These are phyloP conservation scores for Tricholoma sp. DNA, from an alignment of 768 basidiomycete species.

Conservation along the genomic window DNA sequence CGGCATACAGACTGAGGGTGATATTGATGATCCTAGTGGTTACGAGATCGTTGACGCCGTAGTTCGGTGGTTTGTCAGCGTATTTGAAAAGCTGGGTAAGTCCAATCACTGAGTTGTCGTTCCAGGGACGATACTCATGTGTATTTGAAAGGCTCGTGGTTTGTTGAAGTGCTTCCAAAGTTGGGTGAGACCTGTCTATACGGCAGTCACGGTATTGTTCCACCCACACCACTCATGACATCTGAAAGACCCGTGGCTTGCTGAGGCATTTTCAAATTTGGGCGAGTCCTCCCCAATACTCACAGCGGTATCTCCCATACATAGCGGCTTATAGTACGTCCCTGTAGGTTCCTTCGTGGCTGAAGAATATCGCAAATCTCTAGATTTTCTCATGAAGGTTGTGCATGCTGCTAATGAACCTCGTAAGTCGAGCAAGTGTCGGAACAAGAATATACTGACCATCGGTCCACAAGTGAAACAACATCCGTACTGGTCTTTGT, in stretches of 20 bases:
- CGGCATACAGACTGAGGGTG: neutral
- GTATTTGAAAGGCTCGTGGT: neutral
- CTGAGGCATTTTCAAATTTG: too few species aligned
- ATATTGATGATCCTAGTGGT: too few species aligned
- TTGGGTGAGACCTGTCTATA: neutral
- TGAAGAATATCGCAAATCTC: neutral
- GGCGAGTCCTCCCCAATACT: too few species aligned
- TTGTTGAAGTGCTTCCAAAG: neutral
- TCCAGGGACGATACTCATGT: neutral
- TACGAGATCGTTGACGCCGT: neutral
- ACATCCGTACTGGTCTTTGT: conserved; percentile 11
- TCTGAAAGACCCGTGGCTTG: too few species aligned
- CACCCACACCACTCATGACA: too few species aligned
- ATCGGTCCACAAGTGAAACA: conserved; percentile 7
- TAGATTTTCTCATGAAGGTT: neutral
- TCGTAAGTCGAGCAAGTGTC: conserved; percentile 3
- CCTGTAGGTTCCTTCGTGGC: neutral
- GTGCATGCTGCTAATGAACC: neutral
- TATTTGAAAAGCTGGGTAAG: neutral
- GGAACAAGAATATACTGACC: neutral
- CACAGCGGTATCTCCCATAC: neutral
- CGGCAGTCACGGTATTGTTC: too few species aligned
- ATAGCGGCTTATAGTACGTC: neutral
- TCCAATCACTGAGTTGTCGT: neutral
- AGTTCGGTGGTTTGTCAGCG: neutral